Evolutionary conservation across 371 early-diverging fungal species (phyloP).

Genomic region (Synchytrium microbalum): DNA sequence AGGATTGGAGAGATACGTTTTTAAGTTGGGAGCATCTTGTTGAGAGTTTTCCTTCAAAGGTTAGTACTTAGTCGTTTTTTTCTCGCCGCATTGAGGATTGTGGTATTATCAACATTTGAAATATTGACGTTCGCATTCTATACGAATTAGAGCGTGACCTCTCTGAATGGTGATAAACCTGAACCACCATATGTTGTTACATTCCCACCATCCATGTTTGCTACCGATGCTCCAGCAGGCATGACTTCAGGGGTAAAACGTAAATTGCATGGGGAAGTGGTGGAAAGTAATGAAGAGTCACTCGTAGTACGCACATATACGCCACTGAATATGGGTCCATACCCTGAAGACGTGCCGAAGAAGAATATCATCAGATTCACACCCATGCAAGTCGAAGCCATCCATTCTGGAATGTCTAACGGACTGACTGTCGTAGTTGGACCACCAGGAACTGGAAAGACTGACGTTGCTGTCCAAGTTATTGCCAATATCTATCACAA

Average conservation of each 20-base stretch:
- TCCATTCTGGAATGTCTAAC: conserved; percentile 61
- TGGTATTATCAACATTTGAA: no score
- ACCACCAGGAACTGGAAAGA: conserved; percentile 96
- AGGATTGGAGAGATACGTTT: conserved; percentile 32
- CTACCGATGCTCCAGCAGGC: no score
- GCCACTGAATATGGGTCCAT: conserved; percentile 63
- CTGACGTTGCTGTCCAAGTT: conserved; percentile 92
- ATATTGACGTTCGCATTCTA: no score
- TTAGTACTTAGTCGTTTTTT: no score
- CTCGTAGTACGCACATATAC: conserved; percentile 52
- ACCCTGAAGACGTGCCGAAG: conserved; percentile 54
- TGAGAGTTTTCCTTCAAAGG: no score
- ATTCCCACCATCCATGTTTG: no score
- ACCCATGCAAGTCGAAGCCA: conserved; percentile 65
- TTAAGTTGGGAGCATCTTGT: no score
- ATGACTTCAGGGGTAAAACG: no score
- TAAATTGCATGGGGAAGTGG: conserved; percentile 22
- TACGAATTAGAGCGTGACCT: no score
- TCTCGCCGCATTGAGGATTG: no score
- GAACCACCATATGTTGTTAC: no score
- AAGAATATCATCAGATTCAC: conserved; percentile 73
- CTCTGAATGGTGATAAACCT: no score
- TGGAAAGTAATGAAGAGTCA: conserved; percentile 17
- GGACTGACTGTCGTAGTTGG: conserved; percentile 91
- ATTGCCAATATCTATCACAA: conserved; percentile 88